phyloP scores from a whole-genome alignment of 1,284 basidiomycete genomes.

The Phellopilus nigrolimitatus region DNA sequence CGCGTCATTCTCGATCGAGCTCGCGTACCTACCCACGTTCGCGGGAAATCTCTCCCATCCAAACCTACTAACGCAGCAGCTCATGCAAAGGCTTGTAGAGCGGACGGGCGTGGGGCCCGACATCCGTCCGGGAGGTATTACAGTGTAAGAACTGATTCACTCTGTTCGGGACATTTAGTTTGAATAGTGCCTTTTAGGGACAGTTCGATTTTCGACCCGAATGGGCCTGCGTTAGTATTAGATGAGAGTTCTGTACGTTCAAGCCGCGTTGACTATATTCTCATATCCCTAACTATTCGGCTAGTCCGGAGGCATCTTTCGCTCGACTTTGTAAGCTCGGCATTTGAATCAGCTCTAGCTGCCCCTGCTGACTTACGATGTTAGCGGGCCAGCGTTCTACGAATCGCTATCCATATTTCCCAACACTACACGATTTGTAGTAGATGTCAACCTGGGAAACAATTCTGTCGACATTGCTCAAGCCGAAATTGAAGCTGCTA shows the following conservation, averaged over 20 bases:
- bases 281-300: neutral
- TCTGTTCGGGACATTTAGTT: neutral
- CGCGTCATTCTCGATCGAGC: slow-evolving; percentile 33
- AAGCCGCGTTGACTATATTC: neutral
- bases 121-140: slow-evolving; percentile 34
- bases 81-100: slow-evolving; percentile 31
- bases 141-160: slow-evolving; percentile 25
- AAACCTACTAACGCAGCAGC: slow-evolving; percentile 29
- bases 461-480: slow-evolving; percentile 31
- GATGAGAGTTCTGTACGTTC: slow-evolving; percentile 28
- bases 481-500: slow-evolving; percentile 29
- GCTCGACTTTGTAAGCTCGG: slow-evolving; percentile 28
- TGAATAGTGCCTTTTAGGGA: slow-evolving; percentile 23
- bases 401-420: slow-evolving; percentile 31
- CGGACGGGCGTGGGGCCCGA: slow-evolving; percentile 32
- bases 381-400: slow-evolving; percentile 31
- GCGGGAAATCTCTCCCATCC: slow-evolving; percentile 31
- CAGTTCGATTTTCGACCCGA: slow-evolving; percentile 30
- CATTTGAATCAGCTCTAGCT: neutral
- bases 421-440: slow-evolving; percentile 29
- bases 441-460: slow-evolving; percentile 34
- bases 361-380: neutral
- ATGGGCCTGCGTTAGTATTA: slow-evolving; percentile 27
- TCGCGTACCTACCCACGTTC: slow-evolving; percentile 31
- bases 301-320: slow-evolving; percentile 31